Evolutionary conservation across 352 stramenopile genomes (phyloP).

Genomic region (Globisporangium irregulare): DNA sequence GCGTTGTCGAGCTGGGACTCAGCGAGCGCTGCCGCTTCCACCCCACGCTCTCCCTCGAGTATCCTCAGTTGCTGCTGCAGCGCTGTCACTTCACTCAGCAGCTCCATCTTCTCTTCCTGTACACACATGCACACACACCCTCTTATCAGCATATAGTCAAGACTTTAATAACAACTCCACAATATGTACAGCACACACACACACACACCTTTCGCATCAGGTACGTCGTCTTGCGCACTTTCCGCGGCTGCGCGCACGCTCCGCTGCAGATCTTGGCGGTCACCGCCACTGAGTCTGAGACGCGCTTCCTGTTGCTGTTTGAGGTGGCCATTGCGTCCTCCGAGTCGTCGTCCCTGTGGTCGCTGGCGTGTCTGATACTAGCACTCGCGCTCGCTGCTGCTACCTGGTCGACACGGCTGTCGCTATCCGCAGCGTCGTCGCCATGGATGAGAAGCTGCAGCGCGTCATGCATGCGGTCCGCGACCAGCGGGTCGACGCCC

Average conservation of each 20-base stretch:
- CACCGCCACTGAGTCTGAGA: too few relatives aligned
- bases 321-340: too few relatives aligned
- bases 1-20: not conserved
- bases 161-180: not conserved
- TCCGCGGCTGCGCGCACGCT: not conserved
- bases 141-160: not conserved
- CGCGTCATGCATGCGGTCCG: not conserved
- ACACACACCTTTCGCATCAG: slow-evolving; percentile 10
- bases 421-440: not conserved
- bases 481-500: not conserved
- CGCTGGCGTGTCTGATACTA: too few relatives aligned
- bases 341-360: too few relatives aligned
- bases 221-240: slow-evolving; percentile 17
- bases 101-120: slow-evolving; percentile 41
- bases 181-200: too few relatives aligned
- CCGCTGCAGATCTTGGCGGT: not conserved
- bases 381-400: too few relatives aligned
- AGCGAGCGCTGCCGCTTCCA: not conserved
- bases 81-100: slow-evolving; percentile 29
- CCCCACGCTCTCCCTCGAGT: slow-evolving; percentile 7
- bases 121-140: not conserved
- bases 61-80: slow-evolving; percentile 27
- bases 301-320: too few relatives aligned
- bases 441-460: not conserved
- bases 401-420: too few relatives aligned